phyloP scores from a whole-genome alignment of 352 stramenopile genomes.

The Saprolegnia diclina region DNA sequence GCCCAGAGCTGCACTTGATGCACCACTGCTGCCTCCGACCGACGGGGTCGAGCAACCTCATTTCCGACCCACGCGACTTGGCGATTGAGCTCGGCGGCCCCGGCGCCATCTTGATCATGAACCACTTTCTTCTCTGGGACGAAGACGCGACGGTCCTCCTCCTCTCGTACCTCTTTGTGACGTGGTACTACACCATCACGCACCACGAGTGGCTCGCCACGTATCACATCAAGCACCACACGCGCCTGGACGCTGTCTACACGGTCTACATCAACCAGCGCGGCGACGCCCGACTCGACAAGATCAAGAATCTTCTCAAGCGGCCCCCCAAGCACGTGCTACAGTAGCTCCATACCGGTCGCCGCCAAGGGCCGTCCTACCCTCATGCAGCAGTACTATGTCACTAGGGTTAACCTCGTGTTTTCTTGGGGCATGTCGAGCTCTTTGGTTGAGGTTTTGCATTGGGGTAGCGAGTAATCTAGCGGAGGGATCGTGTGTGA shows the following conservation, averaged over 20 bases:
- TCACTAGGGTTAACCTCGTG: too few species aligned
- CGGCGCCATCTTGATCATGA: not conserved
- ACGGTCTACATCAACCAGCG: not conserved
- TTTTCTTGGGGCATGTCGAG: too few species aligned
- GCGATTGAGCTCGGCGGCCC: not conserved
- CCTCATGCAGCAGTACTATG: too few species aligned
- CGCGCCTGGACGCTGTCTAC: not conserved
- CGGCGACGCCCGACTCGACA: not conserved
- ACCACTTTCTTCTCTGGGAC: not conserved
- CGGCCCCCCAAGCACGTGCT: too few species aligned
- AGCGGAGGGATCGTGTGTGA: too few species aligned
- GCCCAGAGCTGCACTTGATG: not conserved
- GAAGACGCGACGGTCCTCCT: not conserved
- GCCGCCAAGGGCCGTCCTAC: too few species aligned
- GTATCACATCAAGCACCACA: slow-evolving; percentile 7
- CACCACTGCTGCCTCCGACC: slow-evolving; percentile 5
- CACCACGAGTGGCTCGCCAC: not conserved
- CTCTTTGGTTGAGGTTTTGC: too few species aligned
- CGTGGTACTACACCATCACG: not conserved
- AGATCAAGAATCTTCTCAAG: not conserved
- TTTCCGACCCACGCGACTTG: not conserved
- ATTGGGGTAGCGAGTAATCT: too few species aligned
- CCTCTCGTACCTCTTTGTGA: not conserved
- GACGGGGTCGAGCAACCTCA: not conserved
- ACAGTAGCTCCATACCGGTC: too few species aligned